Percentiles rank a stretch among this genome's conserved stretches.
Evolutionary conservation across 371 early-diverging fungal species (phyloP).

Genomic region (Capillidium heterosporum): DNA sequence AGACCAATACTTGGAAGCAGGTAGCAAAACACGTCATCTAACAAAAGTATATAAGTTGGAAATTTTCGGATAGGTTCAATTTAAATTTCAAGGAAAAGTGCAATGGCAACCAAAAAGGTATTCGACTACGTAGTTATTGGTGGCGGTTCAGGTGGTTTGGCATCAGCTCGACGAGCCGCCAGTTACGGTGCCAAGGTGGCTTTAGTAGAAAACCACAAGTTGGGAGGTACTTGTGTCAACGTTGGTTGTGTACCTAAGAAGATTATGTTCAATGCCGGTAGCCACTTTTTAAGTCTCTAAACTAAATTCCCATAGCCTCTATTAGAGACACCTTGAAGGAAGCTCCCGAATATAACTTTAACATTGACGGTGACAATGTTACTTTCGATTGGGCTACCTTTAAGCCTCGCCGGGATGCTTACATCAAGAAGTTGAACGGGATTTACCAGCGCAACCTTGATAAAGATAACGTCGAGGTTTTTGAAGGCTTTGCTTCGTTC

Average conservation of each 20-base stretch:
- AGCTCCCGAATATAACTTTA: slow-evolving; percentile 78
- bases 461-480: slow-evolving; percentile 68
- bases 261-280: slow-evolving; percentile 88
- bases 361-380: slow-evolving; percentile 16
- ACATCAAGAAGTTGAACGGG: slow-evolving; percentile 85
- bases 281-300: not conserved
- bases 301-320: slow-evolving; percentile 27
- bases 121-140: slow-evolving; percentile 88
- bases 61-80: no score
- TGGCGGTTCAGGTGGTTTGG: slow-evolving; percentile 75
- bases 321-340: slow-evolving; percentile 74
- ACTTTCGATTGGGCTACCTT: slow-evolving; percentile 51
- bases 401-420: slow-evolving; percentile 85
- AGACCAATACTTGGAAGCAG: no score
- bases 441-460: slow-evolving; percentile 83
- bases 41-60: no score
- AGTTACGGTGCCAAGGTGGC: slow-evolving; percentile 80
- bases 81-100: no score
- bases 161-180: slow-evolving; percentile 87
- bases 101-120: slow-evolving; percentile 7
- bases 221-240: slow-evolving; percentile 93
- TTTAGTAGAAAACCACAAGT: slow-evolving; percentile 66
- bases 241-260: slow-evolving; percentile 98
- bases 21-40: no score
- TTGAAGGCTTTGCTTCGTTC: slow-evolving; percentile 75